A percentile compares a stretch with the other conserved stretches of the same genome.
These are phyloP conservation scores for Colletotrichum orchidophilum DNA, from an alignment of 2,329 filamentous ascomycete species.

Conservation along the genomic window DNA sequence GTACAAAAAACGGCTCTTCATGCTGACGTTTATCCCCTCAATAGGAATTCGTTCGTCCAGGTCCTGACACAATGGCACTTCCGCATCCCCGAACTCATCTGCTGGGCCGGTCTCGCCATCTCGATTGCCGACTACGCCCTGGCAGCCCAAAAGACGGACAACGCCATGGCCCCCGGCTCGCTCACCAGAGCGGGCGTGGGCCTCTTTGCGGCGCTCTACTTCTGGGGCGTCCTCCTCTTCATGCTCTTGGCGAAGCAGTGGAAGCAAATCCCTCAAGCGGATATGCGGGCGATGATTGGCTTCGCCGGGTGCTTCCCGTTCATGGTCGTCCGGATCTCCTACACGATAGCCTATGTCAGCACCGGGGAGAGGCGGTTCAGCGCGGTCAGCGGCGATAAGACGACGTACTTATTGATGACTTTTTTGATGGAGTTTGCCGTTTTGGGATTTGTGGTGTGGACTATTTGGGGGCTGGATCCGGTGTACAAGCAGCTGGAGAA, in stretches of 20 bases:
- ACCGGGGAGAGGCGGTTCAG: slow-evolving; percentile 32
- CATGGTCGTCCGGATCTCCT: slow-evolving; percentile 32
- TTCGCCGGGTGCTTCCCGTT: slow-evolving; percentile 26
- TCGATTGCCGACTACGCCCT: slow-evolving; percentile 35
- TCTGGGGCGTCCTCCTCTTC: slow-evolving; percentile 31
- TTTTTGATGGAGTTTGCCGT: slow-evolving; percentile 31
- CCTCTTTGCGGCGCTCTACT: slow-evolving; percentile 35
- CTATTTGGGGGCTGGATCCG: slow-evolving; percentile 13
- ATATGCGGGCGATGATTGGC: slow-evolving; percentile 24
- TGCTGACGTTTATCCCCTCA: background rate
- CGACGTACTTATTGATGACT: slow-evolving; percentile 30
- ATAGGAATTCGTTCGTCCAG: slow-evolving; percentile 19
- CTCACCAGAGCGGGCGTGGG: slow-evolving; percentile 33
- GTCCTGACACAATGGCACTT: slow-evolving; percentile 32
- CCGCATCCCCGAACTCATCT: slow-evolving; percentile 35
- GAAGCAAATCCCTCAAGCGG: slow-evolving; percentile 6
- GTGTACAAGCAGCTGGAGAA: background rate
- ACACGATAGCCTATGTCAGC: slow-evolving; percentile 34
- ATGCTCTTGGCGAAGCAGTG: slow-evolving; percentile 19
- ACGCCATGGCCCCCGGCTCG: slow-evolving; percentile 27
- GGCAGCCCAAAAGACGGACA: slow-evolving; percentile 22
- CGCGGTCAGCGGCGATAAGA: slow-evolving; percentile 30
- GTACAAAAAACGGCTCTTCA: background rate
- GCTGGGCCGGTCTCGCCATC: slow-evolving; percentile 35
- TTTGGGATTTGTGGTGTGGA: slow-evolving; percentile 6